Evolutionary conservation across 1,284 basidiomycete genomes (phyloP).

Genomic region (Ganoderma lucidum): DNA sequence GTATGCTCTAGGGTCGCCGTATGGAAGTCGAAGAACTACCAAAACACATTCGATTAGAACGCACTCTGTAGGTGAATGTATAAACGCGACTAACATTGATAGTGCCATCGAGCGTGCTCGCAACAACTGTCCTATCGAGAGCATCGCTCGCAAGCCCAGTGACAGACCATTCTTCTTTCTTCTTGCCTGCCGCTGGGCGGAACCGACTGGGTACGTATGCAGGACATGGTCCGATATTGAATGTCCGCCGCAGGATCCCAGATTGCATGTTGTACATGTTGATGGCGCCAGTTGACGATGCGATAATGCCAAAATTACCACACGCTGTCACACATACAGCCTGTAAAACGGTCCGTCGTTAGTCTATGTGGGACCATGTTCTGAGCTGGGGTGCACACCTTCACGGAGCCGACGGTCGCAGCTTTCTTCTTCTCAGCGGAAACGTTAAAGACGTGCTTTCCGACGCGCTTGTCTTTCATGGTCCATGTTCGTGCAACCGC

Average conservation of each 20-base stretch:
- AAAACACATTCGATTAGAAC: neutral
- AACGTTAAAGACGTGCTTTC: slow-evolving; percentile 73
- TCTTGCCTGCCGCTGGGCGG: slow-evolving; percentile 45
- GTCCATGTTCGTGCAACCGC: slow-evolving; percentile 87
- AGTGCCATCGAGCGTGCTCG: slow-evolving; percentile 88
- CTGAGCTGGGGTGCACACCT: slow-evolving; percentile 50
- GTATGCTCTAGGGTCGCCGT: slow-evolving; percentile 78
- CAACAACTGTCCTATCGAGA: slow-evolving; percentile 84
- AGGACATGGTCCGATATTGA: slow-evolving; percentile 71
- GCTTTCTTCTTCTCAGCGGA: slow-evolving; percentile 55
- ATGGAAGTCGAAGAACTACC: slow-evolving; percentile 96
- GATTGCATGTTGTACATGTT: slow-evolving; percentile 97
- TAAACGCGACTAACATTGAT: slow-evolving; percentile 72
- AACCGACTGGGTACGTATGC: slow-evolving; percentile 52
- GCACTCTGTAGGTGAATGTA: neutral
- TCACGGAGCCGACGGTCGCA: slow-evolving; percentile 62
- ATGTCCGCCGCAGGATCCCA: slow-evolving; percentile 85
- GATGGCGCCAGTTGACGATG: slow-evolving; percentile 82
- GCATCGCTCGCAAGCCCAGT: slow-evolving; percentile 90
- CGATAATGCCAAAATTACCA: slow-evolving; percentile 93
- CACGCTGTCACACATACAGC: slow-evolving; percentile 93
- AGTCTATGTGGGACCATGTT: slow-evolving; percentile 7
- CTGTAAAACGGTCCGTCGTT: slow-evolving; percentile 45
- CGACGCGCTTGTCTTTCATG: slow-evolving; percentile 83
- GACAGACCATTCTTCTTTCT: slow-evolving; percentile 67